Base-by-base conservation (phyloP, 768 basidiomycete genomes). In the Guyanaporus albipodus region DNA sequence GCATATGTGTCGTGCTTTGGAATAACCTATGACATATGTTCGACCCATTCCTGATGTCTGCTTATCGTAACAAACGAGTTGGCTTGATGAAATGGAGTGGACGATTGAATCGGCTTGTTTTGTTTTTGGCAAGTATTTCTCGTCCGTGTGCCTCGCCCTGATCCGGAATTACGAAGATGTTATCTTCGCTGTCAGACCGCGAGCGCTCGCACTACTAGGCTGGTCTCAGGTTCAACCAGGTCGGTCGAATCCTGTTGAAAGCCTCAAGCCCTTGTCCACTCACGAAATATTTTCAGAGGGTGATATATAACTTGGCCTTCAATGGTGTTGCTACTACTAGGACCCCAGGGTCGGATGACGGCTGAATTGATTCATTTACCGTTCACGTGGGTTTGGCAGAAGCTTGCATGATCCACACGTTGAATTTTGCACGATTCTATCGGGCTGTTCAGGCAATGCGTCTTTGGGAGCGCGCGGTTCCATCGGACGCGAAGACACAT, bases 21-120 rank as follows among this genome's bases (percentile, higher is more conserved):
- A 56, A 66, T 41, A 38, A 80, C 82, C 82, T 40, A 84, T 82
- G 41, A 79, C 76, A 62, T 80, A 85, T 48, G 69, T 67, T 54
- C 73, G 73, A 5, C 63, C 59, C 77, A 78, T 79, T 40, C 27
- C 28, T 23, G 26, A 17, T n/a, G n/a, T 24, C 6, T n/a, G 39
- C n/a, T 18, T 10, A 29, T n/a, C n/a, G n/a, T n/a, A n/a, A n/a
- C n/a, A n/a, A n/a, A n/a, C n/a, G n/a, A n/a, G n/a, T n/a, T n/a
- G n/a, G n/a, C n/a, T n/a, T n/a, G n/a, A n/a, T n/a, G n/a, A n/a
- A n/a, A n/a, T n/a, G n/a, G n/a, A n/a, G n/a, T n/a, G n/a, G n/a
- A n/a, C n/a, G 29, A 32, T 32, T 14, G 12, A 15, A 32, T 14
- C n/a, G 24, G 24, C 41, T 44, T 35, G 19, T 49, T n/a, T 52